These are phyloP conservation scores for Irpex sp. DNA, from an alignment of 1,284 basidiomycete species.

Conservation along the genomic window DNA sequence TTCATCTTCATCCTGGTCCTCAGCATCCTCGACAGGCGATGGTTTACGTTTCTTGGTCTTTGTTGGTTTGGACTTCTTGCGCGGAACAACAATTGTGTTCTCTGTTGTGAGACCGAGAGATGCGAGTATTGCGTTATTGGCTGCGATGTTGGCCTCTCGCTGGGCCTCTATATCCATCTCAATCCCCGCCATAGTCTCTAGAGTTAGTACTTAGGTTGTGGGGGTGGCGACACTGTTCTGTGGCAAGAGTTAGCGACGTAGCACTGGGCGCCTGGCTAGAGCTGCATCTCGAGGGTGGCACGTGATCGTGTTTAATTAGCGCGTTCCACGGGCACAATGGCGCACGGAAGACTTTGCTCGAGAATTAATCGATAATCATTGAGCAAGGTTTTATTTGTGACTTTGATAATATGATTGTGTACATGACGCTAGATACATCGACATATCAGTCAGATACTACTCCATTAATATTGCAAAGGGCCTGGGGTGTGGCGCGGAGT, in stretches of 20 bases:
- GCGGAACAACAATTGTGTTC: slow-evolving; percentile 6
- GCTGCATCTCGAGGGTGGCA: slow-evolving; percentile 1
- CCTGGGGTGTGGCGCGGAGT: not conserved
- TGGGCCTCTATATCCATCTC: slow-evolving; percentile 24
- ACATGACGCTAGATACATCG: not conserved
- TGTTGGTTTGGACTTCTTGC: slow-evolving; percentile 39
- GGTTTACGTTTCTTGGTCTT: slow-evolving; percentile 37
- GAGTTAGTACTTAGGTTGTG: not conserved
- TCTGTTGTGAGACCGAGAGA: slow-evolving; percentile 35
- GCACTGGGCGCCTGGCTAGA: too few relatives aligned
- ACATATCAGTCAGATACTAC: not conserved
- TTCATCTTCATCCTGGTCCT: slow-evolving; percentile 16
- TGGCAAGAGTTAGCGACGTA: too few relatives aligned
- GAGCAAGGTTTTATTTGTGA: too few relatives aligned
- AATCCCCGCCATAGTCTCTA: not conserved
- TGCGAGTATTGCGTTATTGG: slow-evolving; percentile 43
- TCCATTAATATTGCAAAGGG: not conserved
- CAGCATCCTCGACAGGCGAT: slow-evolving; percentile 21
- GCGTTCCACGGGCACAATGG: not conserved
- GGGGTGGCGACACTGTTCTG: too few relatives aligned
- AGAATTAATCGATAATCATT: too few relatives aligned
- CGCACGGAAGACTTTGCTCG: too few relatives aligned
- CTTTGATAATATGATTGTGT: too few relatives aligned
- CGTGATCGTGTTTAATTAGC: slow-evolving; percentile 13
- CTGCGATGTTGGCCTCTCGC: slow-evolving; percentile 45